A percentile compares a stretch with the other conserved stretches of the same genome.
Evolutionary conservation across 768 basidiomycete species (phyloP).

Genomic region (Lentinula edodes): DNA sequence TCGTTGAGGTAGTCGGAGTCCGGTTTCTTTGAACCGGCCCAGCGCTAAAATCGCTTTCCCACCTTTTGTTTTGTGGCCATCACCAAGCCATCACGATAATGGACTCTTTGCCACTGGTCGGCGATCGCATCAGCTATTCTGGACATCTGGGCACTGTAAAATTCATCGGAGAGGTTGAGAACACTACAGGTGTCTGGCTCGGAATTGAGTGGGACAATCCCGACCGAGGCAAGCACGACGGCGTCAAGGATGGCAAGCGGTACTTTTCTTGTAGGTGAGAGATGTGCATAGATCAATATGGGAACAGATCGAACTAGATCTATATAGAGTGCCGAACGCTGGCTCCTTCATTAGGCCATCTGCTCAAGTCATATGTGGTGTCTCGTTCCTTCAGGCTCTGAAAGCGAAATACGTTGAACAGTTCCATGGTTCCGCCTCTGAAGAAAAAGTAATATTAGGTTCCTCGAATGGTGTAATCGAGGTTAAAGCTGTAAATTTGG

Average conservation of each 20-base stretch:
- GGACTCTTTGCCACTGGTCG: conserved; percentile 29
- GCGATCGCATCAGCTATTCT: conserved; percentile 49
- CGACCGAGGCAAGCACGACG: conserved; percentile 81
- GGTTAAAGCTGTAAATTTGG: conserved; percentile 81
- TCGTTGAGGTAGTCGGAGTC: background rate
- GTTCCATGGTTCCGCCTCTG: conserved; percentile 42
- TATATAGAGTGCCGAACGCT: conserved; percentile 46
- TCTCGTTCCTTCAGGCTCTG: conserved; percentile 72
- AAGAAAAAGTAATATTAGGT: conserved; percentile 68
- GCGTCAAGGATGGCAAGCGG: conserved; percentile 65
- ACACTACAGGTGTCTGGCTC: conserved; percentile 72
- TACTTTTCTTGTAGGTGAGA: conserved; percentile 80
- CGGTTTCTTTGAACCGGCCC: background rate
- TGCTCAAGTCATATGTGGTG: conserved; percentile 50
- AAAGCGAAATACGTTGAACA: conserved; percentile 71
- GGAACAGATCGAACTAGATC: conserved; percentile 4
- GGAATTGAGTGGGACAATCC: conserved; percentile 97
- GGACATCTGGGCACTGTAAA: conserved; percentile 63
- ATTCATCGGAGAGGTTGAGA: conserved; percentile 60
- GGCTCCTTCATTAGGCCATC: conserved; percentile 81
- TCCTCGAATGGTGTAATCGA: conserved; percentile 79
- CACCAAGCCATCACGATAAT: conserved; percentile 13
- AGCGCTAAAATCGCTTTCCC: background rate
- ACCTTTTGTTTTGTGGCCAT: conserved; percentile 1
- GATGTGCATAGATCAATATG: background rate